Evolutionary conservation across 495 filamentous ascomycete species (phyloP), one percentile per base, ranked within the genome.

Genomic region (Penicillium bialowiezense): DNA sequence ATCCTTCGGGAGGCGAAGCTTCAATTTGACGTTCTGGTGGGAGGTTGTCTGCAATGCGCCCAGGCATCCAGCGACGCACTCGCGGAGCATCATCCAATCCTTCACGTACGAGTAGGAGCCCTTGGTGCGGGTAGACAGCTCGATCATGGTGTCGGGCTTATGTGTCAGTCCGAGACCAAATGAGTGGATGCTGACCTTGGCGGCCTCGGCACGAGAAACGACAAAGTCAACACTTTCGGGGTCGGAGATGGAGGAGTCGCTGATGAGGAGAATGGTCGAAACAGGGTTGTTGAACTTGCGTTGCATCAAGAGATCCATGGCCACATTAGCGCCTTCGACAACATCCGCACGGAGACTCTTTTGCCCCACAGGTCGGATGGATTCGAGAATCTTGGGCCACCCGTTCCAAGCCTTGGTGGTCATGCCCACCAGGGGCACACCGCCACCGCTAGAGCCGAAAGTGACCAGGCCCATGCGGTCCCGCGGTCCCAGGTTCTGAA

Each of bases 41-140:
- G 95, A 97, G 15, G 90, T 86, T 0, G 89, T 90, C 68, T 99
- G 93, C 57, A 97, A 75, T n/a, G 90, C 83, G 33, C 93, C 93
- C 29, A 99, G 70, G 63, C 95, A 97, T 19, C 93, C 93, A 14
- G 93, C 95, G 38, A 97, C 79, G 67, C 95, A 99, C 67, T 99
- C 93, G 15, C 93, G 85, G 26, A 99, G 78, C 91, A 97, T 97
- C 93, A 97, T 99, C 93, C 93, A 99, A 64, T 99, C 93, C 67
- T 97, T 97, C 59, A 97, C 91, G 60, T 97, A 99, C 5, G 91
- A 91, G 59, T 97, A 99, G 14, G 90, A 91, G 3, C 91, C 93
- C 70, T 97, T 99, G 6, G 93, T 99, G 43, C 92, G 81, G 23
- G 89, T 91, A 5, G 95, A 97, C 3, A 99, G 71, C 60, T 97